Base-by-base conservation (phyloP, 495 filamentous ascomycete species). In the Pyrenula aspistea region DNA sequence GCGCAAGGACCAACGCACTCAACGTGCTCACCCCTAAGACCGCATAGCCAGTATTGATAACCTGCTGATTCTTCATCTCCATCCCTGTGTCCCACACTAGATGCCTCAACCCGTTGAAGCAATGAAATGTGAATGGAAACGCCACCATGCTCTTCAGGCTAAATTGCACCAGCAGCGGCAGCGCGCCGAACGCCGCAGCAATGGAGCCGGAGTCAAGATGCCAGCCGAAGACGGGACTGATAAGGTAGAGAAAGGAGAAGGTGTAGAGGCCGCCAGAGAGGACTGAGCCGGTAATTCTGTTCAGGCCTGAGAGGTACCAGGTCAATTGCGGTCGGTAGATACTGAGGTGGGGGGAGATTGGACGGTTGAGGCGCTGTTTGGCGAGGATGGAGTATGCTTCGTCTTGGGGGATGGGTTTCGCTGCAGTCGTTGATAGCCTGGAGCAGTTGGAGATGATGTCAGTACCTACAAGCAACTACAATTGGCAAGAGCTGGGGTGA, bases 251-350 rank as follows among this genome's bases (percentile, higher is more conserved):
- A 57, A 84, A 70, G 31, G 83, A 84, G 74, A 89, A 97, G 60
- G 85, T 64, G 82, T 99, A 99, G 55, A 96, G 76, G 23, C 74
- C 73, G 56, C 86, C 64, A 2, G 60, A 55, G 15, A 68, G 61
- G 8, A 73, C 74, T 24, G 67, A 58, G 22, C 57, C 59, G 24
- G 84, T 91, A 74, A 97, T 79, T 63, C 93, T 89, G 77, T 89
- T 84, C 70, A 87, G 73, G 55, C 65, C 72, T 56, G 84, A 89
- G 49, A 75, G 71, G 67, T 86, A 84, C 87, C 87, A 96, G 55
- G 91, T 91, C 65, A 97, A 85, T 73, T 88, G 86, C 59, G 86
- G 85, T 61, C 82, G 77, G 81, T 97, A 99, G 80, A 95, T 91
- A 58, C 71, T 64, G 55, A 99, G 83, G 68, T 99, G 92, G 49